Evolutionary conservation across 179 eudicot genomes (phyloP).

Genomic region (Beta macrorhiza): DNA sequence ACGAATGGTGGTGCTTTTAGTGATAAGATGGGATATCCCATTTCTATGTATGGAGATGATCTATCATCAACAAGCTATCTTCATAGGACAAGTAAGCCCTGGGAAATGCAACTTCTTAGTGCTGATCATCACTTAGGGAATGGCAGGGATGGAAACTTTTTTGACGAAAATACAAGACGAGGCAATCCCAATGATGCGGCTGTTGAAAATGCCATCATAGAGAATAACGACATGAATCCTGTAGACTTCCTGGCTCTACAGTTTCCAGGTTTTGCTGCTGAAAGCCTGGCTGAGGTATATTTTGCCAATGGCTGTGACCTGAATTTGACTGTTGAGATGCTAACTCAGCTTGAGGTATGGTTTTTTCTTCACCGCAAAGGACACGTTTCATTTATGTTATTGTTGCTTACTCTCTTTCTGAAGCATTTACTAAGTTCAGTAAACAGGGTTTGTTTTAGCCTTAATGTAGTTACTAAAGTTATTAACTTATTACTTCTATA

Average conservation of each 20-base stretch:
- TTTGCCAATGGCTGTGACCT: slow-evolving; percentile 81
- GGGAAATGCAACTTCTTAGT: slow-evolving; percentile 52
- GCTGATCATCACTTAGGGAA: slow-evolving; percentile 49
- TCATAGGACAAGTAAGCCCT: slow-evolving; percentile 45
- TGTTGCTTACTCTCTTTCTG: neutral
- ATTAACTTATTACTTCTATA: neutral
- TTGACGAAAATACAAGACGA: slow-evolving; percentile 38
- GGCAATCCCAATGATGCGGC: slow-evolving; percentile 39
- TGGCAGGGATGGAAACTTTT: slow-evolving; percentile 42
- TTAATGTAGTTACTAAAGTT: neutral
- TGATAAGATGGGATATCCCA: slow-evolving; percentile 46
- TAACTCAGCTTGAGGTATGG: slow-evolving; percentile 93
- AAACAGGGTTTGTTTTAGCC: neutral
- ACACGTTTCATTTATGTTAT: neutral
- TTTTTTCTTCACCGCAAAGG: slow-evolving; percentile 10
- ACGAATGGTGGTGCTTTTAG: slow-evolving; percentile 39
- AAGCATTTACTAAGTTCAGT: neutral
- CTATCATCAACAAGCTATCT: slow-evolving; percentile 46
- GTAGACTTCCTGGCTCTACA: slow-evolving; percentile 79
- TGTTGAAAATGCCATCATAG: slow-evolving; percentile 43
- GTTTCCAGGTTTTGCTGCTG: slow-evolving; percentile 93
- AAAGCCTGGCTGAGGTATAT: slow-evolving; percentile 87
- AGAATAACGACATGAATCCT: slow-evolving; percentile 50
- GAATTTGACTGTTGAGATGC: slow-evolving; percentile 82
- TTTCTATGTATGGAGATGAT: slow-evolving; percentile 49